Percentiles rank a stretch among this genome's conserved stretches.
These are phyloP conservation scores for Cyclotella baltica DNA, from an alignment of 108 stramenopile genomes.

Conservation along the genomic window DNA sequence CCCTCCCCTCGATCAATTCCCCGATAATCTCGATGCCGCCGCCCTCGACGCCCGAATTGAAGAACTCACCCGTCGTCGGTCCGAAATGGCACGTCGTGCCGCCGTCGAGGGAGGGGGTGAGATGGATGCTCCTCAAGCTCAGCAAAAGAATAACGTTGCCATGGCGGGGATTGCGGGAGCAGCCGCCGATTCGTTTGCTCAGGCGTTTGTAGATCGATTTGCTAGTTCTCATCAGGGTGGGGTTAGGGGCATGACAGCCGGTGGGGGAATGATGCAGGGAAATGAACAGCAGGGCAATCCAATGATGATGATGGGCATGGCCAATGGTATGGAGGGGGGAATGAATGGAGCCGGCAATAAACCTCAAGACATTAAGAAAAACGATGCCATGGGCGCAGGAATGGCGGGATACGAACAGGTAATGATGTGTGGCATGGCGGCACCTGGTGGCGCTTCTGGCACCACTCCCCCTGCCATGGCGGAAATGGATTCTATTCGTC, in stretches of 20 bases:
- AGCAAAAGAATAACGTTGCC: background rate
- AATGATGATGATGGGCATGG: slow-evolving; percentile 3
- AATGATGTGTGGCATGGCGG: background rate
- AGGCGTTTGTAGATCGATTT: slow-evolving; percentile 53
- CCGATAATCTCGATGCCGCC: background rate
- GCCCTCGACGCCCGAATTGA: slow-evolving; percentile 12
- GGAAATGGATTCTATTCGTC: slow-evolving; percentile 2
- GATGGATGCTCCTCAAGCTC: background rate
- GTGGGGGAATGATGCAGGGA: slow-evolving; percentile 5
- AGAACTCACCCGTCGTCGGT: slow-evolving; percentile 1
- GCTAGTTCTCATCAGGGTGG: slow-evolving; percentile 14
- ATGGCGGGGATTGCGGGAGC: slow-evolving; percentile 43
- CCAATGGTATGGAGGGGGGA: background rate
- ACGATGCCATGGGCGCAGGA: background rate
- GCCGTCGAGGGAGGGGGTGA: background rate
- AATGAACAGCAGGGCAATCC: background rate
- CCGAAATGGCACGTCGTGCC: slow-evolving; percentile 4
- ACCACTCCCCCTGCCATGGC: background rate
- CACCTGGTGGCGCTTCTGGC: background rate
- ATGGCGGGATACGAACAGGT: background rate
- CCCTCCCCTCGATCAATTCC: background rate
- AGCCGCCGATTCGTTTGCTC: slow-evolving; percentile 45
- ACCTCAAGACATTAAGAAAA: background rate
- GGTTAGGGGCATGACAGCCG: slow-evolving; percentile 2
- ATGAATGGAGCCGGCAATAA: background rate